Conservation (phyloP, 768 basidiomycete genomes). For the Suillus subalutaceus region DNA sequence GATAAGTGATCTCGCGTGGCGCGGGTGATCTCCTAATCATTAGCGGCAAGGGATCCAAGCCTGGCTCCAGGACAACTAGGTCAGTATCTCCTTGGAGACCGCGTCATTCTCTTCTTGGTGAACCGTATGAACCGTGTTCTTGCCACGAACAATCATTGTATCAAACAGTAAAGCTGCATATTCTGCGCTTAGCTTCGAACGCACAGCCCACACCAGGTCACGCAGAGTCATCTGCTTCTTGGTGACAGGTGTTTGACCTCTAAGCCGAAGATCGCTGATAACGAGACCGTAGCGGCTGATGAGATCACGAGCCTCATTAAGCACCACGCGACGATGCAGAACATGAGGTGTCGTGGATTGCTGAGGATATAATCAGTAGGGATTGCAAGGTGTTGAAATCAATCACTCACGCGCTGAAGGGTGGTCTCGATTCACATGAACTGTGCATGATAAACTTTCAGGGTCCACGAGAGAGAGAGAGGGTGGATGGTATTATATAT, state of each 20-base stretch:
- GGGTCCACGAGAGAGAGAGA: no score
- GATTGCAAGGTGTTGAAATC: neutral
- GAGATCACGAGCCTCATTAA: neutral
- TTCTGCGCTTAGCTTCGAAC: neutral
- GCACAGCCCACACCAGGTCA: neutral
- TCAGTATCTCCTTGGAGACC: neutral
- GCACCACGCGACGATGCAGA: neutral
- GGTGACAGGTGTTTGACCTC: neutral
- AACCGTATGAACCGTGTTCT: neutral
- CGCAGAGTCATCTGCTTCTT: neutral
- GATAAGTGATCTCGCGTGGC: no score
- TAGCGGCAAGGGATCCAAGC: neutral
- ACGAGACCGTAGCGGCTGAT: neutral
- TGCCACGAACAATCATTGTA: neutral
- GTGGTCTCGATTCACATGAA: no score
- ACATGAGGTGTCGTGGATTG: neutral
- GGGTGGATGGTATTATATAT: no score
- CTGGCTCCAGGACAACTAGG: neutral
- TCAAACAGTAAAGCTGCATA: neutral
- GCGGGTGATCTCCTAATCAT: no score
- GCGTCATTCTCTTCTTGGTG: neutral
- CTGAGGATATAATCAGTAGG: neutral
- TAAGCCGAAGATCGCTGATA: neutral
- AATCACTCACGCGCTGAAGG: neutral
- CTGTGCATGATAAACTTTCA: no score